Percentiles rank a stretch among this genome's conserved stretches.
These are phyloP conservation scores for carrot (Daucus carota) DNA, from an alignment of 129 eudicot species.

Conservation along the genomic window DNA sequence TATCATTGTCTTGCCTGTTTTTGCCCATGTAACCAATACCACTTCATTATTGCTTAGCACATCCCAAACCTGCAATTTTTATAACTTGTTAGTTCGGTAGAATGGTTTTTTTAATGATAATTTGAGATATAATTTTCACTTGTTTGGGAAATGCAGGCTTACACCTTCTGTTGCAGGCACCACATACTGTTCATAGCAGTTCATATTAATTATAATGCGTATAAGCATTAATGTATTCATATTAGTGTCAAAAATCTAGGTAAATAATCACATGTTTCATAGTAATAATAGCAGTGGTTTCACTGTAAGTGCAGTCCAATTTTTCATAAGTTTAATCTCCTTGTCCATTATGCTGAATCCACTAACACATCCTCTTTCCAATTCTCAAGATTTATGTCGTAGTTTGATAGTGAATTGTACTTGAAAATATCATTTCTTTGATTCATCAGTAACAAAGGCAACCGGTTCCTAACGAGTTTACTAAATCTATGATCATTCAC, in stretches of 20 bases:
- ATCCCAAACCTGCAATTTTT: slow-evolving; percentile 81
- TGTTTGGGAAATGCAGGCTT: slow-evolving; percentile 8
- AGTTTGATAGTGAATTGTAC: slow-evolving; percentile 23
- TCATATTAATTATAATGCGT: slow-evolving; percentile 8
- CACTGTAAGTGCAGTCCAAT: slow-evolving; percentile 66
- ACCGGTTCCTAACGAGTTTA: slow-evolving; percentile 49
- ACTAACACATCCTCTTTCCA: slow-evolving; percentile 64
- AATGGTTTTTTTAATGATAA: no score
- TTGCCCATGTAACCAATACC: slow-evolving; percentile 41
- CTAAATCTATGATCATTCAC: slow-evolving; percentile 64
- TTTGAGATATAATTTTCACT: no score
- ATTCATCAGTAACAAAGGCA: slow-evolving; percentile 62
- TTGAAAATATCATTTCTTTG: slow-evolving; percentile 40
- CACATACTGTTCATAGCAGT: slow-evolving; percentile 63
- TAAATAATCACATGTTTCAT: slow-evolving; percentile 45
- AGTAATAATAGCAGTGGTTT: slow-evolving; percentile 75
- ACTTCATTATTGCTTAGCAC: slow-evolving; percentile 74
- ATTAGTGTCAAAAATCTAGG: background rate
- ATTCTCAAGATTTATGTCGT: slow-evolving; percentile 26
- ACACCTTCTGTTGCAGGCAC: slow-evolving; percentile 91
- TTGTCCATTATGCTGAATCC: slow-evolving; percentile 76
- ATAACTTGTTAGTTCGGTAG: background rate
- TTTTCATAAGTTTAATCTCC: slow-evolving; percentile 56
- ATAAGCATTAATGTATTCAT: background rate
- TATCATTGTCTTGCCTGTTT: no score